Evolutionary conservation across 345 rosid species (phyloP), one percentile per base, ranked within the genome.

Genomic region (Eutrema yunnanense): DNA sequence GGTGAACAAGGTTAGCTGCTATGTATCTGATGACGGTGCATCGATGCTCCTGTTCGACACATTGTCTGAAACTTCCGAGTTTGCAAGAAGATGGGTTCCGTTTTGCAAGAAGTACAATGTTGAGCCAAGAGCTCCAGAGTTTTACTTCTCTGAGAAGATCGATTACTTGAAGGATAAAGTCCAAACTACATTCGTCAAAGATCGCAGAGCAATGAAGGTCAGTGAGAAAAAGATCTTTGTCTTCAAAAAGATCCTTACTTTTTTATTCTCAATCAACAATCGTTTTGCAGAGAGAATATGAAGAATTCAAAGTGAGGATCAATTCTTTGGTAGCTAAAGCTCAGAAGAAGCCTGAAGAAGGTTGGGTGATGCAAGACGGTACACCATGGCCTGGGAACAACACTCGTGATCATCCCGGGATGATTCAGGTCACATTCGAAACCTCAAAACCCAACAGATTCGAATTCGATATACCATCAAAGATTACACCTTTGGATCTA

Each of bases 301-400:
- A 95, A 78, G 99, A 95, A 69, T 95, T 95, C 82, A 92, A 95
- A 83, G 99, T 95, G 74, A 87, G 86, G 84, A 81, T 95, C 13
- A 92, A 95, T 68, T 82, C 99, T 43, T 44, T 95, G 64, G 99
- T 95, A n/a, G 82, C 96, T 32, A 95, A 90, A 64, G 99, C 99
- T 62, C 92, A 82, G 62, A 95, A 95, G 84, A 95, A 90, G 59
- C 99, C 98, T 38, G 98, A 95, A 82, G 99, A 95, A 83, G 99
- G 98, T 53, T 95, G 98, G 99, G 96, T 92, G 62, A 95, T 95
- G 99, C 99, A 95, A 76, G 99, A 95, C 74, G 97, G 98, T 41
- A 95, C 94, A 14, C 99, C 97, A 26, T 95, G 99, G 99, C 99
- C 99, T 3, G 99, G 99, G 8, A 95, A 95, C 84, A 92, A 84